These are phyloP conservation scores for Picochlorum sp. DNA, from an alignment of 139 green algal species.

Conservation along the genomic window DNA sequence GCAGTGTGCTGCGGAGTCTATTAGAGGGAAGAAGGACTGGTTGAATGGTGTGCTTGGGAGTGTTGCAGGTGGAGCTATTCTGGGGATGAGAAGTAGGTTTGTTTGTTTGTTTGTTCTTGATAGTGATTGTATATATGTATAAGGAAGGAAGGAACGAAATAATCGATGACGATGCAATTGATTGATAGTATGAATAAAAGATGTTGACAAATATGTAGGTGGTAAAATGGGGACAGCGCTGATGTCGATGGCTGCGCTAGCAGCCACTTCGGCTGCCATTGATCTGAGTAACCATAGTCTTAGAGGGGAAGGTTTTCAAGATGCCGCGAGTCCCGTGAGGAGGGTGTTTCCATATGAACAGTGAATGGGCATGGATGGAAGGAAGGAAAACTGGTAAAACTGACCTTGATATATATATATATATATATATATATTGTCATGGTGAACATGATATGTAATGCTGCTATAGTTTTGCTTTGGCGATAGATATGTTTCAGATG, in stretches of 20 bases:
- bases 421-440: no score
- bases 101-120: slow-evolving; percentile 3
- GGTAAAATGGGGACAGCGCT: slow-evolving; percentile 20
- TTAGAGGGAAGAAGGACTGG: slow-evolving; percentile 34
- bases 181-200: not conserved
- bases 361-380: not conserved
- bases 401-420: no score
- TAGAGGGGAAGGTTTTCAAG: slow-evolving; percentile 12
- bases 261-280: slow-evolving; percentile 15
- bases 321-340: slow-evolving; percentile 26
- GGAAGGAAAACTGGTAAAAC: no score
- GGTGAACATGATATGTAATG: no score
- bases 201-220: no score
- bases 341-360: slow-evolving; percentile 24
- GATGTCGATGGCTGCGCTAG: slow-evolving; percentile 22
- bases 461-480: no score
- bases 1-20: slow-evolving; percentile 22
- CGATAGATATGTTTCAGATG: no score
- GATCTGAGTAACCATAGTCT: slow-evolving; percentile 22
- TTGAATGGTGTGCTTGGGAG: slow-evolving; percentile 31
- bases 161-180: not conserved
- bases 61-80: slow-evolving; percentile 14
- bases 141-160: not conserved
- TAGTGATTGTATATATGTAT: not conserved
- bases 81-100: slow-evolving; percentile 33